Conservation (phyloP, 2,329 filamentous ascomycete genomes). For the Pseudonectria buxi region DNA sequence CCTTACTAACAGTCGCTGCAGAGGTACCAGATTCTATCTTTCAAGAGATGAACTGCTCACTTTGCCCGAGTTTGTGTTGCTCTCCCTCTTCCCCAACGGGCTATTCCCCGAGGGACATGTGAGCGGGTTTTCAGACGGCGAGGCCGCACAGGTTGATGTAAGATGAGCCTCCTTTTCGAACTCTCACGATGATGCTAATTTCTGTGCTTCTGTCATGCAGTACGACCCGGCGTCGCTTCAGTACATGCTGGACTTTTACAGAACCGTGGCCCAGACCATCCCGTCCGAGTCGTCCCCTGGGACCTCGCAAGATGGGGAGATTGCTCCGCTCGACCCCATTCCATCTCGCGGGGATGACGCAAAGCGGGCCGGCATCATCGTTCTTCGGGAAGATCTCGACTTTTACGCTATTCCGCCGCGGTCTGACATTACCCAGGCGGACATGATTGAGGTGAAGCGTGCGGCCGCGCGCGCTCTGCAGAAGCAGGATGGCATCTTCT, state of each 20-base stretch:
- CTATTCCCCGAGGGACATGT: conserved; percentile 94
- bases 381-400: conserved; percentile 89
- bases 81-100: conserved; percentile 98
- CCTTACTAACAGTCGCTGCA: conserved; percentile 34
- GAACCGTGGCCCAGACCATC: conserved; percentile 93
- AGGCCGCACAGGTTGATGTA: conserved; percentile 96
- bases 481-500: conserved; percentile 91
- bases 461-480: conserved; percentile 82
- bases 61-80: conserved; percentile 89
- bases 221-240: conserved; percentile 94
- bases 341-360: conserved; percentile 65
- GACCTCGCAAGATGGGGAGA: conserved; percentile 55
- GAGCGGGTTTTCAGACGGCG: conserved; percentile 85
- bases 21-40: conserved; percentile 87
- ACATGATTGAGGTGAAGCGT: conserved; percentile 96
- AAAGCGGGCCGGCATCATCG: conserved; percentile 95
- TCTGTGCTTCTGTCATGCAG: no score
- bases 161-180: conserved; percentile 33
- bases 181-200: conserved; percentile 8
- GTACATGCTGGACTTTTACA: conserved; percentile 99
- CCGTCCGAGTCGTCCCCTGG: conserved; percentile 65
- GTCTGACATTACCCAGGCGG: conserved; percentile 72
- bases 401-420: conserved; percentile 93
- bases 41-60: conserved; percentile 93
- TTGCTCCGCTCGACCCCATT: conserved; percentile 65